Evolutionary conservation across 768 basidiomycete species (phyloP), one percentile per base, ranked within the genome.

Genomic region (Boletus rubroflammeus): DNA sequence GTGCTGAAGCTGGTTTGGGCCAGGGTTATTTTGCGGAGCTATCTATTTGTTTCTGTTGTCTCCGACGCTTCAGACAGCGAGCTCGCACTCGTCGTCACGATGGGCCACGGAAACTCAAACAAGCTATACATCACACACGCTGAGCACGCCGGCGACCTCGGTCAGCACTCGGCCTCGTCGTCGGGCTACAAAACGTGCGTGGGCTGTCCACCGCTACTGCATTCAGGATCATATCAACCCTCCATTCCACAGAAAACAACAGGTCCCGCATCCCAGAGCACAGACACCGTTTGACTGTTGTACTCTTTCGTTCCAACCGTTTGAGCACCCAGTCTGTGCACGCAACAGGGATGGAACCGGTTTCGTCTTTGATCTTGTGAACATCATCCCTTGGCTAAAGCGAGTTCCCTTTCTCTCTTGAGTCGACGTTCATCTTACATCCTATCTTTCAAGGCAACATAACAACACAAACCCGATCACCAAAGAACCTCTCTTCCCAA

Each of bases 321-420:
- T 96, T 67, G 76, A 77, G 26, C 86, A 93, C 62, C 95, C 95
- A 2, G 94, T 97, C 13, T 90, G 88, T 64, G 87, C 90, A 3
- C 80, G 88, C 31, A 93, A 94, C 62, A 68, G 78, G 17, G 90
- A 95, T 66, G 85, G 90, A 51, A 88, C 85, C 6, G 87, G 92
- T 34, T 65, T 69, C 54, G 93, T 96, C 8, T 96, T 93, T 66
- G 94, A 96, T 61, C 74, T 97, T 39, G 80, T 93, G 48, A 95
- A 93, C 68, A 95, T 96, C 63, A 87, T 97, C 44, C 92, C 93
- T 29, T 97, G 93, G 87, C 79, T 98, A 43, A 93, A 96, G 94
- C 86, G 66, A 60, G 84, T 76, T 31, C 32, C 29, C 25, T 43
- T 51, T 51, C 15, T 39, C 35, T 44, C 21, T 47, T 50, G 32